A percentile compares a stretch with the other conserved stretches of the same genome.
Conservation (phyloP, 1,284 basidiomycete genomes). For the Moesziomyces parantarcticus region DNA sequence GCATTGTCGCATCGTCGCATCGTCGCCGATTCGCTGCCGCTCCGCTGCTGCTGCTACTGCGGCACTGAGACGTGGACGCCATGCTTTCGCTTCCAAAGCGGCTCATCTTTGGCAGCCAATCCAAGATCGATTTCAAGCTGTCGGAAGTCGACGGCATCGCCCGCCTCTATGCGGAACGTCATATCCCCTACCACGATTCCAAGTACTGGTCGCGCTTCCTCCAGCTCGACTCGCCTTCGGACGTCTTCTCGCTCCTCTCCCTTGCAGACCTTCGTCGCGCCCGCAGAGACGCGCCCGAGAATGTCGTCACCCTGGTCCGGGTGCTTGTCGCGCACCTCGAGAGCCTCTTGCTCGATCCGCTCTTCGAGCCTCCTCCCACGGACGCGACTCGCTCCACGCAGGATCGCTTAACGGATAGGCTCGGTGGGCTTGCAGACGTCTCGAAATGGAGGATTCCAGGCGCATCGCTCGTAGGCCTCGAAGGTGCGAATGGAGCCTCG, state of each 20-base stretch:
- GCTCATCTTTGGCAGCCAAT: constrained; percentile 44
- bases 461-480: constrained; percentile 19
- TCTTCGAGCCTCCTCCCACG: constrained; percentile 49
- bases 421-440: constrained; percentile 24
- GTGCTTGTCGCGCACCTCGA: constrained; percentile 63
- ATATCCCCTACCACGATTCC: constrained; percentile 56
- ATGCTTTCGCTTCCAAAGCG: constrained; percentile 45
- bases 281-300: constrained; percentile 53
- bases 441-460: constrained; percentile 33
- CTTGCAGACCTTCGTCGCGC: constrained; percentile 54
- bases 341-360: constrained; percentile 55
- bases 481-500: constrained; percentile 2
- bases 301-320: constrained; percentile 58
- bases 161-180: constrained; percentile 54
- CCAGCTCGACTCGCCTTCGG: constrained; percentile 52
- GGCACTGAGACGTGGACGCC: neutral
- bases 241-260: constrained; percentile 55
- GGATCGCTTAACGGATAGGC: constrained; percentile 6
- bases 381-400: constrained; percentile 11
- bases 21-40: neutral
- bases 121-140: constrained; percentile 49
- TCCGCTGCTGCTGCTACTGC: neutral
- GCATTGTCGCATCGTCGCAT: neutral
- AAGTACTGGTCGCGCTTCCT: constrained; percentile 58
- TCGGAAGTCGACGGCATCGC: constrained; percentile 49